These are phyloP conservation scores for Orbilia blumenaviensis DNA, from an alignment of 2,329 filamentous ascomycete genomes.

Conservation along the genomic window DNA sequence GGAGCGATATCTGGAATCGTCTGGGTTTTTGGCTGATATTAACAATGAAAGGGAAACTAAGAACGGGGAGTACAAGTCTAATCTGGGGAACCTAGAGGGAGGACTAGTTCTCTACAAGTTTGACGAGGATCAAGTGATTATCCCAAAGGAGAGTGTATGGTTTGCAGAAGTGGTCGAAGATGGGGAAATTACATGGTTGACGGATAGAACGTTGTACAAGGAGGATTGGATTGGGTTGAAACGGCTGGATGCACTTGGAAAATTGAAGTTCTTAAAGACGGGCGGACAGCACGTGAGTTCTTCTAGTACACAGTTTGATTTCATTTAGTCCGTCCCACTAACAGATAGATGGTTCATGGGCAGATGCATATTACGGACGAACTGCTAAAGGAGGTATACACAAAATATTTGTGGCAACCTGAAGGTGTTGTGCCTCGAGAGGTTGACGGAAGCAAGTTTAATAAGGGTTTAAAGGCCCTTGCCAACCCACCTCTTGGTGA, in stretches of 20 bases:
- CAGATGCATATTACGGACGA: constrained; percentile 52
- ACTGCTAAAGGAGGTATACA: constrained; percentile 37
- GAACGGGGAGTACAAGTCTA: constrained; percentile 76
- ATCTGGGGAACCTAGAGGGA: constrained; percentile 73
- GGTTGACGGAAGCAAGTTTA: not conserved
- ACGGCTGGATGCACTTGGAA: constrained; percentile 79
- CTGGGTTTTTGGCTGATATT: constrained; percentile 91
- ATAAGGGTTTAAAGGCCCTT: not conserved
- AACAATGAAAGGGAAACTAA: constrained; percentile 87
- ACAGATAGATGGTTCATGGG: not conserved
- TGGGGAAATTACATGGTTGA: constrained; percentile 71
- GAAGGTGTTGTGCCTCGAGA: constrained; percentile 14
- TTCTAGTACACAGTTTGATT: not conserved
- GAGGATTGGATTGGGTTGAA: constrained; percentile 94
- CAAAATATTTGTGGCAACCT: constrained; percentile 46
- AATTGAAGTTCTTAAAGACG: constrained; percentile 76
- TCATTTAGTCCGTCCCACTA: not conserved
- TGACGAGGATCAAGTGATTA: constrained; percentile 81
- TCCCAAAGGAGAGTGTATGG: constrained; percentile 90
- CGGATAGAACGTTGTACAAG: constrained; percentile 76
- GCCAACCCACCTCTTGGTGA: not conserved
- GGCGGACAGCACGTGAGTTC: constrained; percentile 80
- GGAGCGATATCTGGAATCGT: constrained; percentile 77
- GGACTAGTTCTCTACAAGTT: constrained; percentile 90
- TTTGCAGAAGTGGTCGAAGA: constrained; percentile 80